These are phyloP conservation scores for Lentinula guzmanii DNA, from an alignment of 768 basidiomycete genomes.

Conservation along the genomic window DNA sequence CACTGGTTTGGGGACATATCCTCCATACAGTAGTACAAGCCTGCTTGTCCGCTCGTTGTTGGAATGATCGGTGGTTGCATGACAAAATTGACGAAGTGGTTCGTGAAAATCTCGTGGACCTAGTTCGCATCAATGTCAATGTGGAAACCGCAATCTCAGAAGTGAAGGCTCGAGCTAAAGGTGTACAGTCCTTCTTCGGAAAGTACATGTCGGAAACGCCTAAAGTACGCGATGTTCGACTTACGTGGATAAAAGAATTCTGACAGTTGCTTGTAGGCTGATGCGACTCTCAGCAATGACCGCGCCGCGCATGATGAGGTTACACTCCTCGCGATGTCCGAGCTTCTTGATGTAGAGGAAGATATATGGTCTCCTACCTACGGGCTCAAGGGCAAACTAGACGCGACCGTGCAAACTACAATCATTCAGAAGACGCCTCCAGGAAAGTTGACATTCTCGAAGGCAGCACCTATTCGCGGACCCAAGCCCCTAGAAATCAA, in stretches of 20 bases:
- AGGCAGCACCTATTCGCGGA: slow-evolving; percentile 22
- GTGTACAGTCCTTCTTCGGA: slow-evolving; percentile 56
- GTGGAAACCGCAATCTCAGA: slow-evolving; percentile 65
- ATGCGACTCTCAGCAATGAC: slow-evolving; percentile 64
- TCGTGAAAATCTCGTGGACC: slow-evolving; percentile 46
- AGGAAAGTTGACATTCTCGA: slow-evolving; percentile 13
- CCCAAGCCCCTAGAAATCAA: slow-evolving; percentile 93
- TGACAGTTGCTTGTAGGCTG: slow-evolving; percentile 32
- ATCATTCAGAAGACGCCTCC: slow-evolving; percentile 40
- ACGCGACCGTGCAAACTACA: slow-evolving; percentile 75
- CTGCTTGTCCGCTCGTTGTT: slow-evolving; percentile 55
- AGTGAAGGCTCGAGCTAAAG: slow-evolving; percentile 54
- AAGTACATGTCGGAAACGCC: slow-evolving; percentile 61
- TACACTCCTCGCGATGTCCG: slow-evolving; percentile 63
- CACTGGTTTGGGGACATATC: slow-evolving; percentile 87
- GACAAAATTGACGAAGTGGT: slow-evolving; percentile 52
- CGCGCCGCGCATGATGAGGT: slow-evolving; percentile 43
- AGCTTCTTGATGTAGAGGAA: slow-evolving; percentile 82
- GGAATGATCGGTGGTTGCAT: slow-evolving; percentile 62
- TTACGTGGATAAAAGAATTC: neutral
- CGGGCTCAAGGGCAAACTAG: slow-evolving; percentile 93
- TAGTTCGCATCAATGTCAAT: slow-evolving; percentile 52
- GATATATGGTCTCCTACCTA: slow-evolving; percentile 96
- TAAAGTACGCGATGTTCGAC: slow-evolving; percentile 38
- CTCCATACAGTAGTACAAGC: slow-evolving; percentile 88